Evolutionary conservation across 2,329 filamentous ascomycete species (phyloP).

Genomic region (Penicillium brevicompactum): DNA sequence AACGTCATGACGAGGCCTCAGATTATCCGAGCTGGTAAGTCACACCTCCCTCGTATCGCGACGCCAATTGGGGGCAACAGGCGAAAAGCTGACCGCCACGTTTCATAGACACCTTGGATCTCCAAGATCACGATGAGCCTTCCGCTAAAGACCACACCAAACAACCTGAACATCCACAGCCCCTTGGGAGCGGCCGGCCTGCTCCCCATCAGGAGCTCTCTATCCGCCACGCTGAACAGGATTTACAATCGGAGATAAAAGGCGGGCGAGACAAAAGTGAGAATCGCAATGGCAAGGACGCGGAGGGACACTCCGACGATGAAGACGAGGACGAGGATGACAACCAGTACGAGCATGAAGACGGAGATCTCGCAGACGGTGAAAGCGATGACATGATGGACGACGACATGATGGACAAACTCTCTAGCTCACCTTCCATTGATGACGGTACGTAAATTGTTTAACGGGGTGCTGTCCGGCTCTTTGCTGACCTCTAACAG

Average conservation of each 20-base stretch:
- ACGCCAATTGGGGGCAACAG: conserved; percentile 1
- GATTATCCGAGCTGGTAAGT: conserved; percentile 50
- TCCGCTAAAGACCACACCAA: conserved; percentile 80
- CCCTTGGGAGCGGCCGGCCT: conserved; percentile 57
- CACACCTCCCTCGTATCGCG: background rate
- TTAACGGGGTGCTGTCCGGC: too few species aligned
- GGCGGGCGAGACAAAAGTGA: conserved; percentile 62
- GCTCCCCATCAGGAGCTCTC: conserved; percentile 85
- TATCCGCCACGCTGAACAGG: conserved; percentile 76
- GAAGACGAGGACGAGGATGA: conserved; percentile 24
- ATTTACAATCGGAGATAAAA: conserved; percentile 71
- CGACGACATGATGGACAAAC: conserved; percentile 97
- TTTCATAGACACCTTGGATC: conserved; percentile 82
- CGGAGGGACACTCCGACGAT: conserved; percentile 37
- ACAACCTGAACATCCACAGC: conserved; percentile 55
- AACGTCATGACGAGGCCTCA: conserved; percentile 45
- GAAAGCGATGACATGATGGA: conserved; percentile 72
- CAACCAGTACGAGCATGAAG: conserved; percentile 37
- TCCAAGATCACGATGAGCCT: conserved; percentile 80
- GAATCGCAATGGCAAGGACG: conserved; percentile 35
- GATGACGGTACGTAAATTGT: conserved; percentile 80
- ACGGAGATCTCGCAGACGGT: conserved; percentile 62
- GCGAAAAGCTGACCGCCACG: conserved; percentile 14
- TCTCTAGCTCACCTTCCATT: conserved; percentile 97
- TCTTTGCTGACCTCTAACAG: conserved; percentile 78